Percentiles rank a stretch among this genome's conserved stretches.
These are phyloP conservation scores for Gastrodia elata DNA, from an alignment of 106 monocot species.

Conservation along the genomic window DNA sequence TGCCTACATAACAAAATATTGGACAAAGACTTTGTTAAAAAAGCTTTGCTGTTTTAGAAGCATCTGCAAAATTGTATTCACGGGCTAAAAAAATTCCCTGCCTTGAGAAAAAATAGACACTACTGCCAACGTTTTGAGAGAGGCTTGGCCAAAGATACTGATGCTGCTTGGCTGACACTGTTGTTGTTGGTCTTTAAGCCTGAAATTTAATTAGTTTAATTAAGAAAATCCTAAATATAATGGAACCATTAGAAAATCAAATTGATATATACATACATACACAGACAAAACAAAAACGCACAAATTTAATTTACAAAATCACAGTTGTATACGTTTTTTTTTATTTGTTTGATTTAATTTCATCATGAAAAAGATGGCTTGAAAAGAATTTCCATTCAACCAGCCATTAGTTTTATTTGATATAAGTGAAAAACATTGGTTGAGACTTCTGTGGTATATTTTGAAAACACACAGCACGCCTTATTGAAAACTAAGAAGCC, in stretches of 20 bases:
- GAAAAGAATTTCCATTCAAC: too few species aligned
- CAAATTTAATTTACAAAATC: neutral
- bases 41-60: neutral
- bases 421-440: too few species aligned
- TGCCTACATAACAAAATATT: neutral
- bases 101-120: neutral
- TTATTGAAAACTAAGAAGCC: too few species aligned
- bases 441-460: too few species aligned
- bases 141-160: constrained; percentile 8
- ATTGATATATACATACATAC: neutral
- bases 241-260: neutral
- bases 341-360: too few species aligned
- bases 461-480: too few species aligned
- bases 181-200: constrained; percentile 9
- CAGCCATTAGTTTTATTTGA: too few species aligned
- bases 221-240: neutral
- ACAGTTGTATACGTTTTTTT: neutral
- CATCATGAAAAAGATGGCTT: too few species aligned
- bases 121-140: constrained; percentile 16
- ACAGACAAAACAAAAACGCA: neutral
- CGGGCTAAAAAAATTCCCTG: neutral
- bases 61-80: constrained; percentile 2
- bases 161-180: constrained; percentile 3
- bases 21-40: neutral
- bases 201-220: neutral